Conservation (phyloP, 208 protist species). For the Tritrichomonas foetus region DNA sequence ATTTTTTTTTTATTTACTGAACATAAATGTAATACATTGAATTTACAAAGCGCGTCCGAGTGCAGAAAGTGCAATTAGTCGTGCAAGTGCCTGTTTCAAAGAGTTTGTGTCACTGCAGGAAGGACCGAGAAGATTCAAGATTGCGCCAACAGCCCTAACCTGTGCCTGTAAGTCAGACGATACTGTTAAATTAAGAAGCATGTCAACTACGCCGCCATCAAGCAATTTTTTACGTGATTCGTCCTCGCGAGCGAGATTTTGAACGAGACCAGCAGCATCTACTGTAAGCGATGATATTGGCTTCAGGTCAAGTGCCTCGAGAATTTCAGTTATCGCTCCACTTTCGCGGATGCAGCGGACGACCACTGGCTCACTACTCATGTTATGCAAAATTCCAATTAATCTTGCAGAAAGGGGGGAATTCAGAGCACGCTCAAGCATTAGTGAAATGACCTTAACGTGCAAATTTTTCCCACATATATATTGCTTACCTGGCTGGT, state of each 20-base stretch:
- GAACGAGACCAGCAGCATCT: constrained; percentile 25
- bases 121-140: neutral
- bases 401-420: neutral
- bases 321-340: neutral
- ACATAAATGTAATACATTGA: no score
- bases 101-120: neutral
- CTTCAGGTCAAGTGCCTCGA: neutral
- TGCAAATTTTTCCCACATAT: neutral
- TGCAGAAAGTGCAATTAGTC: constrained; percentile 20
- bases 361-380: neutral
- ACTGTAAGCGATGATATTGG: constrained; percentile 4
- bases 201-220: neutral
- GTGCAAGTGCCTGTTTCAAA: neutral
- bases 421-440: neutral
- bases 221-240: constrained; percentile 24
- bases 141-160: constrained; percentile 25
- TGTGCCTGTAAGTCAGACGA: neutral
- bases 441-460: neutral
- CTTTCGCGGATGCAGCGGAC: neutral
- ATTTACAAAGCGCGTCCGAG: constrained; percentile 32
- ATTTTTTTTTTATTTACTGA: no score
- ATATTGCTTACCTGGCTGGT: neutral
- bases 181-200: neutral
- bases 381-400: constrained; percentile 10
- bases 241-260: neutral